phyloP scores from a whole-genome alignment of 1,284 basidiomycete genomes.

The Blastosporella zonata region DNA sequence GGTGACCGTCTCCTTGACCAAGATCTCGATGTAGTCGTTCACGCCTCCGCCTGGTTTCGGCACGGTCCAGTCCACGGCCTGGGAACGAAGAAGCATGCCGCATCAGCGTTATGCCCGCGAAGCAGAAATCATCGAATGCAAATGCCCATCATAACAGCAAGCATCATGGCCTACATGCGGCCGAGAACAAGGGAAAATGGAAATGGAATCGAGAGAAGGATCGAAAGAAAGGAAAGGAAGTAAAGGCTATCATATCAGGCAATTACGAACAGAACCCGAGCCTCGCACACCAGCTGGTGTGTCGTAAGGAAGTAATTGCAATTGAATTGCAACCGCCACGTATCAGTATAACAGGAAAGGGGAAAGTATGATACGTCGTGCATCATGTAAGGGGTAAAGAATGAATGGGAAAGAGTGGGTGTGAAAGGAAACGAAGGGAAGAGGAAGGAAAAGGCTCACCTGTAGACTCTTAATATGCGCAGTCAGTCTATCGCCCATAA shows the following conservation, averaged over 20 bases:
- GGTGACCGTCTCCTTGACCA: conserved; percentile 95
- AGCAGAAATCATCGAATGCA: conserved; percentile 7
- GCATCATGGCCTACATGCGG: conserved; percentile 1
- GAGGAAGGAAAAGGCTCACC: conserved; percentile 38
- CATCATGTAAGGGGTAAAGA: not conserved
- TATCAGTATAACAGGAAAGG: no score
- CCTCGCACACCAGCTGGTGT: not conserved
- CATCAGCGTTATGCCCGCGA: not conserved
- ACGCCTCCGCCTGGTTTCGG: conserved; percentile 53
- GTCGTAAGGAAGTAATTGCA: no score
- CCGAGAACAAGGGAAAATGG: not conserved
- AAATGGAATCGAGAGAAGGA: not conserved
- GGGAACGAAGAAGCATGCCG: conserved; percentile 6
- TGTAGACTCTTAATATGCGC: conserved; percentile 83
- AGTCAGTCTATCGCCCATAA: conserved; percentile 94
- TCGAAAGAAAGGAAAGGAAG: not conserved
- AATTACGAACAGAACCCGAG: not conserved
- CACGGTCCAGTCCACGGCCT: conserved; percentile 78
- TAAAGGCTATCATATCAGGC: not conserved
- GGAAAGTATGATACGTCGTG: no score
- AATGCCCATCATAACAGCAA: not conserved
- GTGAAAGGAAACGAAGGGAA: not conserved
- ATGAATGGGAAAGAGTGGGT: not conserved
- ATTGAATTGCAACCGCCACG: no score
- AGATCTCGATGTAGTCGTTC: conserved; percentile 85